Conservation (phyloP, 208 protist genomes). For the Acanthamoeba polyphaga region DNA sequence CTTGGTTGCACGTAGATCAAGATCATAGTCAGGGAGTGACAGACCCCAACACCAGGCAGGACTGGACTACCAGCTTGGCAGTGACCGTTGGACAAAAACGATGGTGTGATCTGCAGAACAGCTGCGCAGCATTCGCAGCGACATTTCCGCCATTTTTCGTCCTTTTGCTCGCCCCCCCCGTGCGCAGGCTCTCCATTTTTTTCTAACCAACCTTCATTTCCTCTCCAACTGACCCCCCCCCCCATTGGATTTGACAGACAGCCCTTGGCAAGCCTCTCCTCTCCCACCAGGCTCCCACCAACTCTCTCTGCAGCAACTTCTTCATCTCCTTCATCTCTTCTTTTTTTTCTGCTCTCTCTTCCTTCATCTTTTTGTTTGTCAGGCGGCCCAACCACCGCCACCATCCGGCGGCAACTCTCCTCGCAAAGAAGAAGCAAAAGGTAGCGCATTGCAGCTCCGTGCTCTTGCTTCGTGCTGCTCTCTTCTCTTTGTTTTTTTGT, state of each 20-base stretch:
- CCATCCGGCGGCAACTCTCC: not conserved
- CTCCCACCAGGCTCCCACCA: not conserved
- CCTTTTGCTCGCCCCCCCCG: not conserved
- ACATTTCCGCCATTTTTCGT: not conserved
- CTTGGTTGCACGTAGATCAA: too few species aligned
- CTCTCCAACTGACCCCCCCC: not conserved
- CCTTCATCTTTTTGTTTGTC: not conserved
- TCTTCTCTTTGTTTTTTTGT: too few species aligned
- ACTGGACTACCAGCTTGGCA: too few species aligned
- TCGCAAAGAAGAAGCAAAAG: not conserved
- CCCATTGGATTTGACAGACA: not conserved
- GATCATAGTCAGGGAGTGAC: not conserved
- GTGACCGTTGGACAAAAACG: not conserved
- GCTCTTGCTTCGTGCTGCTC: too few species aligned
- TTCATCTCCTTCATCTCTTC: conserved; percentile 7
- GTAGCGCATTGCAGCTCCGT: too few species aligned
- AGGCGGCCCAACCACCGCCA: too few species aligned
- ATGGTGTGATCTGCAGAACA: not conserved
- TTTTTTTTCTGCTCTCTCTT: not conserved
- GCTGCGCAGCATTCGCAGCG: not conserved
- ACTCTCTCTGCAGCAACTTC: not conserved
- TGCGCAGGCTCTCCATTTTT: not conserved
- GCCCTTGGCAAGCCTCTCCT: not conserved
- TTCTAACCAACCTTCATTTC: not conserved
- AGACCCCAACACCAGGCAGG: too few species aligned